Percentiles rank a stretch among this genome's conserved stretches.
phyloP scores from a whole-genome alignment of 441 rosid species.

The Eutrema salsugineum region DNA sequence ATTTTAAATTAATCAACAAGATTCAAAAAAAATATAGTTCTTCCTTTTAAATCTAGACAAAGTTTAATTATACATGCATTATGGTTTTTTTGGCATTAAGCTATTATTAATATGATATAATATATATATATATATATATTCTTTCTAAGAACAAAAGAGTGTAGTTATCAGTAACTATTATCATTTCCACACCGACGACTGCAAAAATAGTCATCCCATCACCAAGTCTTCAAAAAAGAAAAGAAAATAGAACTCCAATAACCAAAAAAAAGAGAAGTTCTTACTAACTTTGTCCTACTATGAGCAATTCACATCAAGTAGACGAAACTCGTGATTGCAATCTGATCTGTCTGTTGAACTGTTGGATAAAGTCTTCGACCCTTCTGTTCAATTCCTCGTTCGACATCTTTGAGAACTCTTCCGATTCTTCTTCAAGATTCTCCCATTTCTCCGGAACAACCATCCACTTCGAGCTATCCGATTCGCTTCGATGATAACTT shows the following conservation, averaged over 20 bases:
- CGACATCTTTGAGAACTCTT: conserved; percentile 57
- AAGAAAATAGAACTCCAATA: background rate
- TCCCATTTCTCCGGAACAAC: conserved; percentile 16
- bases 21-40: background rate
- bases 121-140: background rate
- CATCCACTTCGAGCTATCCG: conserved; percentile 30
- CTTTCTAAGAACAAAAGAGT: background rate
- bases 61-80: background rate
- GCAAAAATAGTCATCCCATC: conserved; percentile 12
- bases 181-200: conserved; percentile 7
- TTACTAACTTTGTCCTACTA: background rate
- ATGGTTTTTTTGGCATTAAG: background rate
- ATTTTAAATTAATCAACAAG: background rate
- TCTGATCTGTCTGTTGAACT: conserved; percentile 47
- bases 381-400: conserved; percentile 59
- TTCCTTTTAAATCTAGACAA: background rate
- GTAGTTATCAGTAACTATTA: background rate
- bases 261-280: background rate
- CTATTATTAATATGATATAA: background rate
- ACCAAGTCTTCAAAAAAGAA: background rate
- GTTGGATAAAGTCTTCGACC: conserved; percentile 60
- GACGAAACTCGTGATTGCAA: conserved; percentile 26
- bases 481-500: conserved; percentile 24
- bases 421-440: conserved; percentile 28
- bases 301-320: background rate